phyloP scores from a whole-genome alignment of 495 filamentous ascomycete species.

The Trichocladium antarcticum region DNA sequence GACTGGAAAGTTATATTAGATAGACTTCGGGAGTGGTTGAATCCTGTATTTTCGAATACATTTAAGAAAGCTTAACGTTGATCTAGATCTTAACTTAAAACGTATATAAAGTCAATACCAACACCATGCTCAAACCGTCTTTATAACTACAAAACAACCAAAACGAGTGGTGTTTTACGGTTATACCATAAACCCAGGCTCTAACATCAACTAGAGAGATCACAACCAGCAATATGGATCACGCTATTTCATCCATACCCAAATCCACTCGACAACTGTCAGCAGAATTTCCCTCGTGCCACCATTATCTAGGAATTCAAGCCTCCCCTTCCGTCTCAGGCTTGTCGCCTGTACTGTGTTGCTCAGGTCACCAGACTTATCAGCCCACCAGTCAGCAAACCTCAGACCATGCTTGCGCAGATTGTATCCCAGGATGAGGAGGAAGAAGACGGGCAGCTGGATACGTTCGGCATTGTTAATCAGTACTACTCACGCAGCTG shows the following conservation, averaged over 20 bases:
- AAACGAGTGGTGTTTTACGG: too few species aligned
- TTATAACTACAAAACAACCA: too few species aligned
- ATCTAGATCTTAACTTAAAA: too few species aligned
- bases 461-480: neutral
- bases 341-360: conserved; percentile 25
- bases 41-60: too few species aligned
- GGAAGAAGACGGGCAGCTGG: conserved; percentile 26
- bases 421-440: conserved; percentile 28
- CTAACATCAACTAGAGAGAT: too few species aligned
- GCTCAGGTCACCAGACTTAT: conserved; percentile 28
- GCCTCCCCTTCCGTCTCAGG: conserved; percentile 22
- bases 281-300: conserved; percentile 19
- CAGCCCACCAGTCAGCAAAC: conserved; percentile 23
- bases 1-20: too few species aligned
- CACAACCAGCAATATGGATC: too few species aligned
- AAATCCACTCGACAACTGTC: conserved; percentile 25
- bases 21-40: too few species aligned
- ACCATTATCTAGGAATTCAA: conserved; percentile 25
- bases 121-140: too few species aligned
- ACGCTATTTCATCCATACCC: conserved; percentile 28
- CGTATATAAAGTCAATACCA: too few species aligned
- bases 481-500: neutral
- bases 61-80: too few species aligned
- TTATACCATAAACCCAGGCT: neutral
- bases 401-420: conserved; percentile 26